Evolutionary conservation across 1,139 yeast genomes (phyloP).

Genomic region (Ogataea hybrid): DNA sequence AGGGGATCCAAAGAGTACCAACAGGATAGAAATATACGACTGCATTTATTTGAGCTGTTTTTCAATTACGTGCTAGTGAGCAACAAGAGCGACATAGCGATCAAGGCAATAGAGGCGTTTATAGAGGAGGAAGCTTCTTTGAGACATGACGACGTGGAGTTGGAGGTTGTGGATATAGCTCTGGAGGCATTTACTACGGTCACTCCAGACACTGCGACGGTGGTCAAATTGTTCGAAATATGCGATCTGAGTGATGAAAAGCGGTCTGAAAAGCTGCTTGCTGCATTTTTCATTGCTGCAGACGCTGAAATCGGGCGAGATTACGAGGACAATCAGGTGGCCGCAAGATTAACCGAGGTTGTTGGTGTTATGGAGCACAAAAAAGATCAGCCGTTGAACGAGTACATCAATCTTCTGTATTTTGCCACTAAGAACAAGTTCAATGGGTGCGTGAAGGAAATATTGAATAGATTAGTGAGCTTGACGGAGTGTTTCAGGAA

Average conservation of each 20-base stretch:
- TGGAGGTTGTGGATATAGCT: conserved; percentile 27
- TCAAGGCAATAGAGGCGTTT: conserved; percentile 28
- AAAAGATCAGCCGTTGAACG: conserved; percentile 19
- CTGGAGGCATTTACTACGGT: conserved; percentile 29
- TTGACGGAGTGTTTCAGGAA: conserved; percentile 20
- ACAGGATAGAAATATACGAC: conserved; percentile 18
- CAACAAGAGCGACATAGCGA: conserved; percentile 24
- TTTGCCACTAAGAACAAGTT: conserved; percentile 28
- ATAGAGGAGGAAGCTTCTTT: conserved; percentile 23
- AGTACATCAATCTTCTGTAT: conserved; percentile 29
- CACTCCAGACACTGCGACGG: conserved; percentile 29
- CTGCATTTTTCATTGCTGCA: conserved; percentile 27
- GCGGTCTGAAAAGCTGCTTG: conserved; percentile 15
- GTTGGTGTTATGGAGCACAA: conserved; percentile 21
- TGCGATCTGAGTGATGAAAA: conserved; percentile 18
- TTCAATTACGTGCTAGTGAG: conserved; percentile 31
- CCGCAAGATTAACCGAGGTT: conserved; percentile 17
- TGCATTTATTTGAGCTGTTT: conserved; percentile 33
- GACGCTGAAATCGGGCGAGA: conserved; percentile 29
- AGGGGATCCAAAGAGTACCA: conserved; percentile 26
- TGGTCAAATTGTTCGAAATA: conserved; percentile 21
- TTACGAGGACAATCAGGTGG: conserved; percentile 28
- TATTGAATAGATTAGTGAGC: conserved; percentile 21
- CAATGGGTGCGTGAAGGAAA: conserved; percentile 23
- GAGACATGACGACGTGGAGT: conserved; percentile 16